phyloP scores from a whole-genome alignment of 257 asterid genomes.

The Solanum paucissectum region DNA sequence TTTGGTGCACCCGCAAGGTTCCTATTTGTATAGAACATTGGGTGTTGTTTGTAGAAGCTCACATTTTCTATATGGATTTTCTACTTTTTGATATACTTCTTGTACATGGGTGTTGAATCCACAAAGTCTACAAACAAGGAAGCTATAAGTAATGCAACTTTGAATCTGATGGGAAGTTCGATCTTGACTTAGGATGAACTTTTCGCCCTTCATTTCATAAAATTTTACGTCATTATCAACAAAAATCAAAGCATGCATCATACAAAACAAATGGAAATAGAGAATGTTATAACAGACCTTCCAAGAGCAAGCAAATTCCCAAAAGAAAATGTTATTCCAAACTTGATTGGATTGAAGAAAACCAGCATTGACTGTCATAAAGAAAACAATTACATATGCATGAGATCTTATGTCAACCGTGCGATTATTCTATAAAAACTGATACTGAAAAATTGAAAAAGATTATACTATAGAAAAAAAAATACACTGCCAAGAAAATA shows the following conservation, averaged over 20 bases:
- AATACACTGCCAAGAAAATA: not conserved
- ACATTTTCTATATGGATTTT: not conserved
- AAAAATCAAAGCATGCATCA: not conserved
- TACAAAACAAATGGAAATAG: not conserved
- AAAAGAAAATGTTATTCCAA: conserved; percentile 88
- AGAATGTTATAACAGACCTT: conserved; percentile 41
- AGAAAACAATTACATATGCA: not conserved
- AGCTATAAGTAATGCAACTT: not conserved
- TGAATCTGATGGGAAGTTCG: not conserved
- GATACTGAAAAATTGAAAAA: not conserved
- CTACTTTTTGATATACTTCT: not conserved
- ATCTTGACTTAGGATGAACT: not conserved
- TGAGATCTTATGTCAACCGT: not conserved
- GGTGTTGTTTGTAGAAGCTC: not conserved
- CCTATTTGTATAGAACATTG: not conserved
- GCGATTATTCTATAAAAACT: not conserved
- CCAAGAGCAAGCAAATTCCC: conserved; percentile 99
- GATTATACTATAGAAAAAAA: not conserved
- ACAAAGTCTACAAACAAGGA: not conserved
- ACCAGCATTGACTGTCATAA: conserved; percentile 82
- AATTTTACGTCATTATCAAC: not conserved
- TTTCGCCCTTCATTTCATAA: not conserved
- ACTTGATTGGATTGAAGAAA: conserved; percentile 93
- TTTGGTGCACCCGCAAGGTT: not conserved
- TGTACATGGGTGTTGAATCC: not conserved